A percentile compares a stretch with the other conserved stretches of the same genome.
These are phyloP conservation scores for Mortierella sp. DNA, from an alignment of 371 early-diverging fungal species.

Conservation along the genomic window DNA sequence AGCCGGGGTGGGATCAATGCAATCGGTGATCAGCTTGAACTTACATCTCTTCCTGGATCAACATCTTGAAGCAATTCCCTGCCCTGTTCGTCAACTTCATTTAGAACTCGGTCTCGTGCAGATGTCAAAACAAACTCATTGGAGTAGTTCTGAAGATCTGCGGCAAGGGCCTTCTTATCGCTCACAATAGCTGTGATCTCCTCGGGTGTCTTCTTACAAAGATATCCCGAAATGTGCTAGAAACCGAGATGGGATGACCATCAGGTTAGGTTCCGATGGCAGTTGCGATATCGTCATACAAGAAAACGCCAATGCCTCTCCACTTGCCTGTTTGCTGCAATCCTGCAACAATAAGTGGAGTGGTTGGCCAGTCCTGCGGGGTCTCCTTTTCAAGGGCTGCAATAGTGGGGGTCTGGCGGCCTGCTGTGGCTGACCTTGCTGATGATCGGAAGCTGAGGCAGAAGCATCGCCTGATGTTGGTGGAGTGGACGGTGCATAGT, in stretches of 20 bases:
- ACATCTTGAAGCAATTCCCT: slow-evolving; percentile 54
- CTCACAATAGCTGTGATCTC: slow-evolving; percentile 52
- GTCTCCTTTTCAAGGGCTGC: slow-evolving; percentile 34
- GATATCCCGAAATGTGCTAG: slow-evolving; percentile 55
- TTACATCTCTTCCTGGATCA: slow-evolving; percentile 53
- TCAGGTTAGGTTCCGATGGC: background rate
- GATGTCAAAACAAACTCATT: slow-evolving; percentile 54
- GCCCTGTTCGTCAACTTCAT: slow-evolving; percentile 55
- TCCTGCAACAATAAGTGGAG: slow-evolving; percentile 52
- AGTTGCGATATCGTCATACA: too few species aligned
- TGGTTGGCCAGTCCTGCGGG: slow-evolving; percentile 52
- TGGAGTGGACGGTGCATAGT: slow-evolving; percentile 9
- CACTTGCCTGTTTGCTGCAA: slow-evolving; percentile 53
- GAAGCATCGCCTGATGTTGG: background rate
- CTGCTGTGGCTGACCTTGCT: slow-evolving; percentile 8
- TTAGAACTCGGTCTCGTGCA: slow-evolving; percentile 54
- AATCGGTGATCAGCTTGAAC: background rate
- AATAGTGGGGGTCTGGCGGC: slow-evolving; percentile 11
- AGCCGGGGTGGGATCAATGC: too few species aligned
- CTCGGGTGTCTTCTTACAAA: slow-evolving; percentile 55
- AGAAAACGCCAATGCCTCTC: background rate
- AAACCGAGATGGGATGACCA: background rate
- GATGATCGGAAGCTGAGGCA: slow-evolving; percentile 1
- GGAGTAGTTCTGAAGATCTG: slow-evolving; percentile 54
- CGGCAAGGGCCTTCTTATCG: slow-evolving; percentile 50